Base-by-base conservation (phyloP, 2,329 filamentous ascomycete genomes). In the Colletotrichum magnum region DNA sequence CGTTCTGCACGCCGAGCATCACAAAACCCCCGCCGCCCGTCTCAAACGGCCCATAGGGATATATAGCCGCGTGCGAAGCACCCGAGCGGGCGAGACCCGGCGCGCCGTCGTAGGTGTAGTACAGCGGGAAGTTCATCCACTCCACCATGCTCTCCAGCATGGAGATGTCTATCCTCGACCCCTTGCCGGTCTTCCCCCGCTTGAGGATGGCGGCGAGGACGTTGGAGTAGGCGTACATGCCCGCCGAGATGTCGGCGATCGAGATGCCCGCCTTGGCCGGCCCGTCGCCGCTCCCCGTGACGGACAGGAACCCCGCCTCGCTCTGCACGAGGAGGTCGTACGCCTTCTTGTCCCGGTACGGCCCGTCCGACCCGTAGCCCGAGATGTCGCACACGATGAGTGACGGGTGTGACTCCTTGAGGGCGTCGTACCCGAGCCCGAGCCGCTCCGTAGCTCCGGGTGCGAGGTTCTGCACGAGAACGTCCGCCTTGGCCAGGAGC, bases 131-230 rank as follows among this genome's bases (percentile, higher is more conserved):
- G 0, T 78, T 78, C 87, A 89, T 89, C 87, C 87, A 89, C 72
- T 89, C 87, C 0, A 84, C 80, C 86, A 89, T 87, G 56, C 83
- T 82, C 73, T 89, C 87, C 7, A 89, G 78, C 87, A 89, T 89
- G 2, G 85, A 87, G 16, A 89, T 84, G 51, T 89, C 87, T 21
- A 89, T 80, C 18, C 81, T 79, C 39, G 81, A 83, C 0, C 87
- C 87, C 36, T 77, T 76, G 0, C 85, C 85, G 0, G 85, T 85
- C 71, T 83, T 86, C 1, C 75, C 77, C 0, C 87, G 82, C 71
- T 85, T 82, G 21, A 87, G 72, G 4, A 88, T 69, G 0, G 86
- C 86, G 0, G 83, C 83, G 4, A 88, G 75, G 45, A 88, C 86
- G 61, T 83, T 86, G 28, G 79, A 82, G 72, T 85, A 86, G 0